Conservation (phyloP, 805 yeast species). For the Cyberlindnera maritima region DNA sequence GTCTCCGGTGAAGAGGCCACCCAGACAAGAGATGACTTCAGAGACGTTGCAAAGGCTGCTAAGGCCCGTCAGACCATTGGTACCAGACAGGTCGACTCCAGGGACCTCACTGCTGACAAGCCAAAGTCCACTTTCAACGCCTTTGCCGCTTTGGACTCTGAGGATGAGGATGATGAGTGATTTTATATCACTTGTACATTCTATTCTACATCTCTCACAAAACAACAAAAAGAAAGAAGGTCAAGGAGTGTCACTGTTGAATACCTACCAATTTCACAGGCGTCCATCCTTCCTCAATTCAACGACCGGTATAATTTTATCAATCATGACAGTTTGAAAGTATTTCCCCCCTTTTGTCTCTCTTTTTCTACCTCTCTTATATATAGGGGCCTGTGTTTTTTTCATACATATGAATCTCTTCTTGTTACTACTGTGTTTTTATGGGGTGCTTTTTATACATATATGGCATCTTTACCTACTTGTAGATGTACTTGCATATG, state of each 20-base stretch:
- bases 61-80: slow-evolving; percentile 69
- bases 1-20: slow-evolving; percentile 52
- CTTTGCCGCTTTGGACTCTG: slow-evolving; percentile 61
- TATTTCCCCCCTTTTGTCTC: neutral
- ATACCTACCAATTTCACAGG: too few relatives aligned
- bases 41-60: slow-evolving; percentile 41
- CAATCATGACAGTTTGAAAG: neutral
- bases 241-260: too few relatives aligned
- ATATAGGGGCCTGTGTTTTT: neutral
- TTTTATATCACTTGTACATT: too few relatives aligned
- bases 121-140: slow-evolving; percentile 72
- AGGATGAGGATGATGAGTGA: slow-evolving; percentile 27
- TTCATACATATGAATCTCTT: too few relatives aligned
- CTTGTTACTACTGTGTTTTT: neutral
- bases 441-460: neutral
- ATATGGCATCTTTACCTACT: neutral
- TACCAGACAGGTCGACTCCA: slow-evolving; percentile 68
- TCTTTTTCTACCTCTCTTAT: neutral
- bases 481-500: too few relatives aligned
- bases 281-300: too few relatives aligned
- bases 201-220: neutral
- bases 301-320: slow-evolving; percentile 2
- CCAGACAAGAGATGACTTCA: slow-evolving; percentile 42
- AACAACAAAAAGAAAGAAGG: neutral
- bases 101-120: slow-evolving; percentile 68